These are phyloP conservation scores for Myxozyma nipponensis DNA, from an alignment of 805 yeast species.

Conservation along the genomic window DNA sequence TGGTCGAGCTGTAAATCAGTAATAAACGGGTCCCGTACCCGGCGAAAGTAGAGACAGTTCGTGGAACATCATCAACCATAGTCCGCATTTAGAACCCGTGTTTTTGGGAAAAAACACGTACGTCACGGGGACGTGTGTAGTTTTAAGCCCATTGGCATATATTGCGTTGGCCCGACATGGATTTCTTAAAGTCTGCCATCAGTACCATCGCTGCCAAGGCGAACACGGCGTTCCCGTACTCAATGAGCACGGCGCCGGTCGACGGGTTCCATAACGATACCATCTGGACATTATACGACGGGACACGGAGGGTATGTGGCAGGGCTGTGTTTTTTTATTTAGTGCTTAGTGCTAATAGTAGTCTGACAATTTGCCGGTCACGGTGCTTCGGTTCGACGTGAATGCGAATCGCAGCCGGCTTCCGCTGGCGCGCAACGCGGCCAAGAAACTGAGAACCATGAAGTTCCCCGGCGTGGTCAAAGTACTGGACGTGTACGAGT, in stretches of 20 bases:
- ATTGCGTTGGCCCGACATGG: too few relatives aligned
- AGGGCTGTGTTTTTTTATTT: slow-evolving; percentile 33
- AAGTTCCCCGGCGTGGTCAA: slow-evolving; percentile 67
- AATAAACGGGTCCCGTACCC: too few relatives aligned
- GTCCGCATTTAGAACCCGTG: too few relatives aligned
- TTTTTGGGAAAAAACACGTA: too few relatives aligned
- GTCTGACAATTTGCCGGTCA: slow-evolving; percentile 49
- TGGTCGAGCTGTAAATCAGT: too few relatives aligned
- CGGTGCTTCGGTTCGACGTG: slow-evolving; percentile 63
- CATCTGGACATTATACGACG: slow-evolving; percentile 65
- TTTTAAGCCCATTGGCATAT: too few relatives aligned
- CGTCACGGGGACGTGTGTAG: too few relatives aligned
- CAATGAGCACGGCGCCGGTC: slow-evolving; percentile 32
- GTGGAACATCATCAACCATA: too few relatives aligned
- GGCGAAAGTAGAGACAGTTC: too few relatives aligned
- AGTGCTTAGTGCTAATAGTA: slow-evolving; percentile 23
- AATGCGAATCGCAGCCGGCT: slow-evolving; percentile 35
- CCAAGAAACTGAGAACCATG: slow-evolving; percentile 50
- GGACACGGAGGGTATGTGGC: slow-evolving; percentile 42
- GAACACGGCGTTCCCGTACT: slow-evolving; percentile 32
- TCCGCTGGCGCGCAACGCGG: slow-evolving; percentile 46
- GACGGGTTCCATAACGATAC: slow-evolving; percentile 34
- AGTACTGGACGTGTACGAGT: slow-evolving; percentile 59
- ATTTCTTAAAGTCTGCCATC: slow-evolving; percentile 32
- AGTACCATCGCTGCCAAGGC: slow-evolving; percentile 32